phyloP scores from a whole-genome alignment of 306 rosid genomes.

The Neltuma alba region DNA sequence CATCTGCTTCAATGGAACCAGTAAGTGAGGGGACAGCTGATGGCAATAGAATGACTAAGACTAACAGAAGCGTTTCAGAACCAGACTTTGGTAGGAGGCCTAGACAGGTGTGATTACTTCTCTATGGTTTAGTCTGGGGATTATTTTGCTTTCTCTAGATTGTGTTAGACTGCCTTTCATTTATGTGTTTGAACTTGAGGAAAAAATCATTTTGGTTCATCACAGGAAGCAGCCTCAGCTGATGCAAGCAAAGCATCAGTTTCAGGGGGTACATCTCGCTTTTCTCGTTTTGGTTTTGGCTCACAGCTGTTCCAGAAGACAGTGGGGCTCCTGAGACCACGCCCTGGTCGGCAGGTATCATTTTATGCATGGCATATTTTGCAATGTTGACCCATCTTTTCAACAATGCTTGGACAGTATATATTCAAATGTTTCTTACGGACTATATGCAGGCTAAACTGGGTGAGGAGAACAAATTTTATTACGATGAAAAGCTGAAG shows the following conservation, averaged over 20 bases:
- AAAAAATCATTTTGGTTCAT: conserved; percentile 41
- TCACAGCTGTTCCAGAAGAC: conserved; percentile 80
- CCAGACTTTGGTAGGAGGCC: conserved; percentile 93
- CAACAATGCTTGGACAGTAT: conserved; percentile 21
- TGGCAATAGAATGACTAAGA: conserved; percentile 52
- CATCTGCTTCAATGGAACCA: conserved; percentile 88
- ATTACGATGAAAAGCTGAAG: conserved; percentile 85
- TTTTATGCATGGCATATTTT: conserved; percentile 2
- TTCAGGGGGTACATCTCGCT: conserved; percentile 69
- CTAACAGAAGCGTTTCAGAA: conserved; percentile 89
- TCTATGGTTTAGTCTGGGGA: conserved; percentile 6
- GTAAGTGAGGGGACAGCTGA: conserved; percentile 70
- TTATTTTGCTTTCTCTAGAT: conserved; percentile 1
- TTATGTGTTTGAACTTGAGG: conserved; percentile 13
- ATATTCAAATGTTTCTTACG: conserved; percentile 26
- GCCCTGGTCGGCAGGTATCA: conserved; percentile 73
- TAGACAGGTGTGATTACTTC: conserved; percentile 58
- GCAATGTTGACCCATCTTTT: not conserved
- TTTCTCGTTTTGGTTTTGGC: conserved; percentile 83
- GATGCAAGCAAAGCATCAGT: conserved; percentile 51
- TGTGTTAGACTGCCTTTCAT: conserved; percentile 21
- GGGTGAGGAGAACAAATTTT: conserved; percentile 88
- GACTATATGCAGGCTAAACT: conserved; percentile 72
- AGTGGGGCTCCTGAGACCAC: conserved; percentile 76
- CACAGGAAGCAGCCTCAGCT: conserved; percentile 52